Evolutionary conservation across 2,329 filamentous ascomycete species (phyloP).

Genomic region (Fusarium papillatum): DNA sequence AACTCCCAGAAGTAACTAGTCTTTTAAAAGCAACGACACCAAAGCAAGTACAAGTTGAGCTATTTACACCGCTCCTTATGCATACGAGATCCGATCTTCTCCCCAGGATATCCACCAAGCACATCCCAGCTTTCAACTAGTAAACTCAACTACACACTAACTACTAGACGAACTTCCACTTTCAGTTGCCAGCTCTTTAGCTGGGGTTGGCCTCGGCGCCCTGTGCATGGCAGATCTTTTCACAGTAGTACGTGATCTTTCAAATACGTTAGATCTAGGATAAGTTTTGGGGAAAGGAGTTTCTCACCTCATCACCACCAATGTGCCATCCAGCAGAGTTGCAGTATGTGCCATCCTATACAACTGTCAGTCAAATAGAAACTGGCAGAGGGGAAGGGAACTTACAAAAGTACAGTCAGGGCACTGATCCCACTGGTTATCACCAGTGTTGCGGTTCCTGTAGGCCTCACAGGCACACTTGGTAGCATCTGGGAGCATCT

Average conservation of each 20-base stretch:
- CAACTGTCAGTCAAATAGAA: neutral
- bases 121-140: neutral
- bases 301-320: slow-evolving; percentile 36
- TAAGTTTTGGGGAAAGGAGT: neutral
- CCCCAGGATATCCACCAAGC: neutral
- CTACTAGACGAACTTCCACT: neutral
- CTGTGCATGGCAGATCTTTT: slow-evolving; percentile 15
- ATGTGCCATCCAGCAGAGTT: slow-evolving; percentile 31
- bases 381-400: fast-evolving
- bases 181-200: neutral
- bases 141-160: neutral
- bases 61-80: neutral
- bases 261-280: neutral
- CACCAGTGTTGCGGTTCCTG: slow-evolving; percentile 19
- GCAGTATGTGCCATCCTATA: slow-evolving; percentile 26
- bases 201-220: slow-evolving; percentile 18
- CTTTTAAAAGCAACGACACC: neutral
- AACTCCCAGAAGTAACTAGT: neutral
- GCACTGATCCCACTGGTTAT: slow-evolving; percentile 27
- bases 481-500: slow-evolving; percentile 21
- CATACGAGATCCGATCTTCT: neutral
- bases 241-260: slow-evolving; percentile 23
- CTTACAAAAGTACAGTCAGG: slow-evolving; percentile 34
- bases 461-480: slow-evolving; percentile 28
- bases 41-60: neutral